Percentiles rank a stretch among this genome's conserved stretches.
phyloP scores from a whole-genome alignment of 495 filamentous ascomycete genomes.

The Filosporella fistucella region DNA sequence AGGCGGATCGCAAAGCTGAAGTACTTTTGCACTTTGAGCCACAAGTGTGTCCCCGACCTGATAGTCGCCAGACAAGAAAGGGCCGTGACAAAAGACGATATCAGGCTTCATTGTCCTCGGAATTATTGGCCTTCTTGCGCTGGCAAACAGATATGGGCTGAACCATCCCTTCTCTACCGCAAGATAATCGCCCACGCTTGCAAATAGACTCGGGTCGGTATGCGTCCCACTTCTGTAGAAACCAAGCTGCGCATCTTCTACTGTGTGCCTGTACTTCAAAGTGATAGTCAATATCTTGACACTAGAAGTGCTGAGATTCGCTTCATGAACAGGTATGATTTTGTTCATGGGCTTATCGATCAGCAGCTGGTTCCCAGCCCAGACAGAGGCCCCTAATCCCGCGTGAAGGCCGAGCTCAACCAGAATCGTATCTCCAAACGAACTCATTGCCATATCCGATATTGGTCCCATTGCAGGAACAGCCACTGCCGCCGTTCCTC shows the following conservation, averaged over 20 bases:
- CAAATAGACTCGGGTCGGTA: constrained; percentile 1
- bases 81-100: constrained; percentile 1
- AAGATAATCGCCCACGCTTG: neutral
- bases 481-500: neutral
- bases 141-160: constrained; percentile 2
- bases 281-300: neutral
- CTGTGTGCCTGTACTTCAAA: constrained; percentile 1
- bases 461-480: neutral
- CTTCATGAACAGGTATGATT: neutral
- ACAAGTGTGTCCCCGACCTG: neutral
- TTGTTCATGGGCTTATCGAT: constrained; percentile 1
- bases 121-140: neutral
- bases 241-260: constrained; percentile 1
- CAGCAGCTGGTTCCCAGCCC: neutral
- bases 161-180: constrained; percentile 1
- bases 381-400: neutral
- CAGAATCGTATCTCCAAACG: neutral
- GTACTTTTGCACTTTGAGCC: neutral
- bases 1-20: neutral
- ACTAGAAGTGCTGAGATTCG: neutral
- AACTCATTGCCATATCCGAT: neutral
- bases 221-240: neutral
- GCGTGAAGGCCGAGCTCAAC: constrained; percentile 2
- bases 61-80: neutral
- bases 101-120: constrained; percentile 1